phyloP scores from a whole-genome alignment of 2,329 filamentous ascomycete genomes.

The Colletotrichum sp. region DNA sequence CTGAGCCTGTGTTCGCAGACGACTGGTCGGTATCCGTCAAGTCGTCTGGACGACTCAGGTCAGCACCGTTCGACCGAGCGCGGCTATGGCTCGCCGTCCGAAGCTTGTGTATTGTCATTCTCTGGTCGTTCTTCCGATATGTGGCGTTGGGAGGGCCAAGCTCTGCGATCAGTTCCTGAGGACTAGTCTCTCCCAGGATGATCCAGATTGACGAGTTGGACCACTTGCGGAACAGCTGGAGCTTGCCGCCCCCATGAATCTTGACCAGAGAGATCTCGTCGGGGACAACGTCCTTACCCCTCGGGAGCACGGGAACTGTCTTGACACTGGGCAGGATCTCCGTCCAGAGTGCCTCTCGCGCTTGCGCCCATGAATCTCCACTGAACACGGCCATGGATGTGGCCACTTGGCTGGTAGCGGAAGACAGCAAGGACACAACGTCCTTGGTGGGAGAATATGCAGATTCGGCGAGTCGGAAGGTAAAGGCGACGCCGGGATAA shows the following conservation, averaged over 20 bases:
- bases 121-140: conserved; percentile 88
- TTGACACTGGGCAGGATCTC: conserved; percentile 77
- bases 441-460: conserved; percentile 80
- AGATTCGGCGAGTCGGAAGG: conserved; percentile 78
- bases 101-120: conserved; percentile 83
- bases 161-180: conserved; percentile 89
- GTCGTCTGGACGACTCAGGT: conserved; percentile 57
- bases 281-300: conserved; percentile 79
- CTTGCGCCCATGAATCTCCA: conserved; percentile 89
- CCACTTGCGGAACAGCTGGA: conserved; percentile 79
- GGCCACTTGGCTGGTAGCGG: conserved; percentile 78
- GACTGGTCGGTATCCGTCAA: conserved; percentile 77
- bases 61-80: conserved; percentile 48
- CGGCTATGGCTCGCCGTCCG: conserved; percentile 58
- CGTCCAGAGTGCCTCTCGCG: conserved; percentile 77
- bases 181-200: conserved; percentile 82
- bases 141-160: conserved; percentile 93
- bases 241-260: conserved; percentile 77
- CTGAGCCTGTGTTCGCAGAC: conserved; percentile 72
- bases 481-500: conserved; percentile 93
- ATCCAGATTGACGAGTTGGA: conserved; percentile 73
- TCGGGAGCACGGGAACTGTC: conserved; percentile 69
- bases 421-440: conserved; percentile 80
- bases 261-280: conserved; percentile 86
- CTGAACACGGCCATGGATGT: conserved; percentile 90